These are phyloP conservation scores for Melanogaster broomeanus DNA, from an alignment of 768 basidiomycete genomes.

Conservation along the genomic window DNA sequence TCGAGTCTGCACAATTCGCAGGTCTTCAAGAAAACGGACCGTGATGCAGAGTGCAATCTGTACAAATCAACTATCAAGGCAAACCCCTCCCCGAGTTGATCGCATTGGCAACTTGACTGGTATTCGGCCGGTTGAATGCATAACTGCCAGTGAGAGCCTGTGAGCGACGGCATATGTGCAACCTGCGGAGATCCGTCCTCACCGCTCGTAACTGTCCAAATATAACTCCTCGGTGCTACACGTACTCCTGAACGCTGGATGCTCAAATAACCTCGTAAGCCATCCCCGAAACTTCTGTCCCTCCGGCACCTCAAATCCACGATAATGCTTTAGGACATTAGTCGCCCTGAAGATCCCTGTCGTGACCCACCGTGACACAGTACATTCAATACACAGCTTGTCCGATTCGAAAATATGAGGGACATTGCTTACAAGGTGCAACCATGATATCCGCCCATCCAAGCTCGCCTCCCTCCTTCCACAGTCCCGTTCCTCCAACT, in stretches of 20 bases:
- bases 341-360: slow-evolving; percentile 69
- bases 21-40: no score
- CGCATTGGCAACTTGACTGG: slow-evolving; percentile 73
- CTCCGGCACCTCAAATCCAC: slow-evolving; percentile 59
- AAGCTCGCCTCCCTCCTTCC: slow-evolving; percentile 57
- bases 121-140: slow-evolving; percentile 75
- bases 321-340: slow-evolving; percentile 65
- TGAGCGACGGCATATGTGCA: background rate
- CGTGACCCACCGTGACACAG: background rate
- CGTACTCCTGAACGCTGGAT: slow-evolving; percentile 66
- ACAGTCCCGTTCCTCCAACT: slow-evolving; percentile 55
- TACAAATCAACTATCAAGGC: slow-evolving; percentile 44
- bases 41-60: no score
- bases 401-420: background rate
- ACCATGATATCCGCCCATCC: slow-evolving; percentile 69
- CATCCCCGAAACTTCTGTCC: slow-evolving; percentile 53
- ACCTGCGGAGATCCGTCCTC: slow-evolving; percentile 6
- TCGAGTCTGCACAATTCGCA: background rate
- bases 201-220: slow-evolving; percentile 73
- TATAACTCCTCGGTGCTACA: slow-evolving; percentile 70
- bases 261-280: slow-evolving; percentile 52
- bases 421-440: slow-evolving; percentile 59
- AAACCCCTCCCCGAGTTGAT: slow-evolving; percentile 67
- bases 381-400: background rate
- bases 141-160: slow-evolving; percentile 45